Conservation (phyloP, 2,329 filamentous ascomycete genomes). For the Ceratocystis ficicola region DNA sequence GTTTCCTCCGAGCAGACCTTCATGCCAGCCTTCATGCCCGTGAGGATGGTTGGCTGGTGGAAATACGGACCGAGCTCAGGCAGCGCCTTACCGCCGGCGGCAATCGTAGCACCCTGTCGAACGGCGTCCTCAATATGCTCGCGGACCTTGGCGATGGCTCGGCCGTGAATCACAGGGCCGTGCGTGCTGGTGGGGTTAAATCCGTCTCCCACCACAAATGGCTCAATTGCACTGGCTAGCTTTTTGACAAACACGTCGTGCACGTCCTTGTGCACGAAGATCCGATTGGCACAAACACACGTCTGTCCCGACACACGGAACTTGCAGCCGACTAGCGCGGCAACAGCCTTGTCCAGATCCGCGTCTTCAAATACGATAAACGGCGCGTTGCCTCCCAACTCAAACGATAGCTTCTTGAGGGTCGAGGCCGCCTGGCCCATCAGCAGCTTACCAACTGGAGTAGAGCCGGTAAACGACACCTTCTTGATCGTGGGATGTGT, state of each 20-base stretch:
- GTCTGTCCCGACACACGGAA: slow-evolving; percentile 64
- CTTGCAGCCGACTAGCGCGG: slow-evolving; percentile 54
- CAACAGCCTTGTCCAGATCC: slow-evolving; percentile 54
- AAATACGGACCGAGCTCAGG: slow-evolving; percentile 54
- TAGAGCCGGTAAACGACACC: slow-evolving; percentile 59
- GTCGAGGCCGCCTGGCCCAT: slow-evolving; percentile 60
- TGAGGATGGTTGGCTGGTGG: slow-evolving; percentile 56
- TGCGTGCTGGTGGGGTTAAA: slow-evolving; percentile 45
- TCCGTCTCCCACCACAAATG: slow-evolving; percentile 46
- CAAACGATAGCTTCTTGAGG: slow-evolving; percentile 62
- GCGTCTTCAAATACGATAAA: slow-evolving; percentile 69
- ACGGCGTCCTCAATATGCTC: slow-evolving; percentile 50
- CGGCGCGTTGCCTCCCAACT: slow-evolving; percentile 61
- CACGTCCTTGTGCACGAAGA: slow-evolving; percentile 48
- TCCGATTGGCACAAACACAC: slow-evolving; percentile 52
- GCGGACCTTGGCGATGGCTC: slow-evolving; percentile 50
- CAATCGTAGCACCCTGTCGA: slow-evolving; percentile 47
- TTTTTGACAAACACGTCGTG: slow-evolving; percentile 45
- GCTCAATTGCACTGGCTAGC: slow-evolving; percentile 40
- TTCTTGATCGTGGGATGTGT: slow-evolving; percentile 44
- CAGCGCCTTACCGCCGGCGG: slow-evolving; percentile 45
- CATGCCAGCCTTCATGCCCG: slow-evolving; percentile 55
- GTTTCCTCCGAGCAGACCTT: slow-evolving; percentile 55
- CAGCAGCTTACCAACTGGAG: slow-evolving; percentile 36
- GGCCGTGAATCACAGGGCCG: slow-evolving; percentile 52